A percentile compares a stretch with the other conserved stretches of the same genome.
Evolutionary conservation across 2,329 filamentous ascomycete genomes (phyloP).

Genomic region (Helotiales sp.): DNA sequence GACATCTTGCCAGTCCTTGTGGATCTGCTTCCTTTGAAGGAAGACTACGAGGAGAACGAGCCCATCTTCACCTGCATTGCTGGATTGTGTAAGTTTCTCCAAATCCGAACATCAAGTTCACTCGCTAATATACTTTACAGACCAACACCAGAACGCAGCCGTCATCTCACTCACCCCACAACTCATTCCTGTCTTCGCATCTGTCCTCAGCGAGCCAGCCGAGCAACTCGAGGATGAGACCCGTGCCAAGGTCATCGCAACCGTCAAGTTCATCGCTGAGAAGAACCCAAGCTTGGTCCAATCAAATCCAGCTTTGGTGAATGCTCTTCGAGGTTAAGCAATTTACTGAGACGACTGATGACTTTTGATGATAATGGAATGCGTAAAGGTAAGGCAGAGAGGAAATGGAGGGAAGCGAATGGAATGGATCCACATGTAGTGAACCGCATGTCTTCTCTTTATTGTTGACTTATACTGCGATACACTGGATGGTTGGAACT

Average conservation of each 20-base stretch:
- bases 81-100: constrained; percentile 71
- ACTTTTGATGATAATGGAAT: constrained; percentile 31
- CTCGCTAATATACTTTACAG: constrained; percentile 43
- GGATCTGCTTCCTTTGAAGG: constrained; percentile 80
- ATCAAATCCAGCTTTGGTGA: constrained; percentile 35
- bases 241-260: constrained; percentile 66
- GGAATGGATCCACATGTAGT: not conserved
- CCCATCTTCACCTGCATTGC: constrained; percentile 91
- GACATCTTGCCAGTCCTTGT: constrained; percentile 84
- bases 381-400: constrained; percentile 14
- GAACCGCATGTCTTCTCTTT: not conserved
- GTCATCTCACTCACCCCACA: constrained; percentile 72
- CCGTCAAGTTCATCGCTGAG: constrained; percentile 53
- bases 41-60: constrained; percentile 96
- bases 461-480: no score
- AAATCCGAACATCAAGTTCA: not conserved
- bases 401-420: constrained; percentile 8
- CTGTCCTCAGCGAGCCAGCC: constrained; percentile 72
- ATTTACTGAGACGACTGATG: constrained; percentile 24
- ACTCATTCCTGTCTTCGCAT: constrained; percentile 72
- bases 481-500: not conserved
- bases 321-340: constrained; percentile 19
- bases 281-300: constrained; percentile 40
- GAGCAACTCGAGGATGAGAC: constrained; percentile 78
- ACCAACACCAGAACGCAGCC: constrained; percentile 70